These are phyloP conservation scores for Cerioporus squamosus DNA, from an alignment of 1,284 basidiomycete genomes.

Conservation along the genomic window DNA sequence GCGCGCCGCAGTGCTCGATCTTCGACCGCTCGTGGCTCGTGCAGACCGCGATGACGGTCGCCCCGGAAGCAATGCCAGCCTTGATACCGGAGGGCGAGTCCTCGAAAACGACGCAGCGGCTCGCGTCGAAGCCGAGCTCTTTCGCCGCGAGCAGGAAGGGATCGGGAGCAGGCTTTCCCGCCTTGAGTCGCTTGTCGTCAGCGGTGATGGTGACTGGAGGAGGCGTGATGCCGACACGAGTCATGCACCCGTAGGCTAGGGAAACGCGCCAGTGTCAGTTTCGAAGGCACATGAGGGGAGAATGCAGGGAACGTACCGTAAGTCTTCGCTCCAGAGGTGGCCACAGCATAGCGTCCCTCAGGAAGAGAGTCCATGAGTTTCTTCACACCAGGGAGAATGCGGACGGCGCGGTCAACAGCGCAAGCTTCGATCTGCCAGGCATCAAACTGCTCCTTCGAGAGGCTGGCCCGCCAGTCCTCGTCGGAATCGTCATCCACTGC, in stretches of 20 bases:
- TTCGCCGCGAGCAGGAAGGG: slow-evolving; percentile 77
- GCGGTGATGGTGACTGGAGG: slow-evolving; percentile 79
- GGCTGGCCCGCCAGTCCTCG: slow-evolving; percentile 31
- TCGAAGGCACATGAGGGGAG: too few relatives aligned
- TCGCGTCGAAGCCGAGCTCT: slow-evolving; percentile 66
- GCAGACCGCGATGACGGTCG: slow-evolving; percentile 78
- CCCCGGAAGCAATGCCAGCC: slow-evolving; percentile 73
- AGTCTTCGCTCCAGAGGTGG: slow-evolving; percentile 77
- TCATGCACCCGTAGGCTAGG: slow-evolving; percentile 70
- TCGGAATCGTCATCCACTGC: slow-evolving; percentile 33
- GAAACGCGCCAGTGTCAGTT: slow-evolving; percentile 11
- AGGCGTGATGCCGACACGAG: slow-evolving; percentile 71
- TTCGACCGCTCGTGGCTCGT: slow-evolving; percentile 62
- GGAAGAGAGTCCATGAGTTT: slow-evolving; percentile 72
- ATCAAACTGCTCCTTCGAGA: slow-evolving; percentile 38
- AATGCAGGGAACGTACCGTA: slow-evolving; percentile 45
- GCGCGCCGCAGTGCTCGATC: slow-evolving; percentile 41
- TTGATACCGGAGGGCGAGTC: slow-evolving; percentile 77
- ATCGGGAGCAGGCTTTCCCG: slow-evolving; percentile 71
- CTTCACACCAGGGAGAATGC: slow-evolving; percentile 76
- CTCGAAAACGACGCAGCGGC: slow-evolving; percentile 72
- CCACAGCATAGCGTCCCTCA: slow-evolving; percentile 70
- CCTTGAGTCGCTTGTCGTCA: slow-evolving; percentile 71
- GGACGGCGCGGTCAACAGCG: slow-evolving; percentile 67
- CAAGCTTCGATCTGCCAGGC: slow-evolving; percentile 66